Percentiles rank a stretch among this genome's conserved stretches.
phyloP scores from a whole-genome alignment of 345 rosid genomes.

The Lepidium sativum region DNA sequence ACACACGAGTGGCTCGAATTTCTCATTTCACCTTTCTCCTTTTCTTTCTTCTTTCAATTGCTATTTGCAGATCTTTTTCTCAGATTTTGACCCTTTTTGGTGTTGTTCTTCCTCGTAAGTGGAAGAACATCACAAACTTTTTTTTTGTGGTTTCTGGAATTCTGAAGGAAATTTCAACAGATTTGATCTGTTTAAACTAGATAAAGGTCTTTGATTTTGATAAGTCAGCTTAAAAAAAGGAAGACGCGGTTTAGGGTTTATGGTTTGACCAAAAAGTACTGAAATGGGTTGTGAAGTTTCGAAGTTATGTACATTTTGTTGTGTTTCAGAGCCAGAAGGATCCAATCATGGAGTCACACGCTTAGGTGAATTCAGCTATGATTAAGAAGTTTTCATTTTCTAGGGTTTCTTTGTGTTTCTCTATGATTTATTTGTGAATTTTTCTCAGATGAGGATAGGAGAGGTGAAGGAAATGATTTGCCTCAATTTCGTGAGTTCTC shows the following conservation, averaged over 20 bases:
- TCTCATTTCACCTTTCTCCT: not conserved
- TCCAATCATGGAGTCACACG: slow-evolving; percentile 53
- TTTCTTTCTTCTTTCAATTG: not conserved
- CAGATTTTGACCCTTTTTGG: slow-evolving; percentile 12
- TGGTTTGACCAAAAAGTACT: slow-evolving; percentile 17
- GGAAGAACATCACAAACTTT: not conserved
- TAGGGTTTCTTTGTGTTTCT: not conserved
- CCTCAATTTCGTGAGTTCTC: slow-evolving; percentile 71
- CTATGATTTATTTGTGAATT: not conserved
- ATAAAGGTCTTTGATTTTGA: slow-evolving; percentile 2
- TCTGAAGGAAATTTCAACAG: not conserved
- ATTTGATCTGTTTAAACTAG: slow-evolving; percentile 10
- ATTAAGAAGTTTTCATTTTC: not conserved
- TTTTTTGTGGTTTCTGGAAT: not conserved
- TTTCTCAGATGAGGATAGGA: slow-evolving; percentile 47
- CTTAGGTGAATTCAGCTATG: slow-evolving; percentile 34
- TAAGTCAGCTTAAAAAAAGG: not conserved
- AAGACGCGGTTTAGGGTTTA: slow-evolving; percentile 17
- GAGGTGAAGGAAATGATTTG: slow-evolving; percentile 33
- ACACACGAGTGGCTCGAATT: slow-evolving; percentile 24
- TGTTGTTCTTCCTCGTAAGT: not conserved
- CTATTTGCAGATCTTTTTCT: not conserved
- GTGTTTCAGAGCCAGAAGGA: slow-evolving; percentile 49
- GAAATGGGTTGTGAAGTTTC: slow-evolving; percentile 52
- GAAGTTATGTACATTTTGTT: slow-evolving; percentile 54